These are phyloP conservation scores for Solanum chiquidenum DNA, from an alignment of 257 asterid species.

Conservation along the genomic window DNA sequence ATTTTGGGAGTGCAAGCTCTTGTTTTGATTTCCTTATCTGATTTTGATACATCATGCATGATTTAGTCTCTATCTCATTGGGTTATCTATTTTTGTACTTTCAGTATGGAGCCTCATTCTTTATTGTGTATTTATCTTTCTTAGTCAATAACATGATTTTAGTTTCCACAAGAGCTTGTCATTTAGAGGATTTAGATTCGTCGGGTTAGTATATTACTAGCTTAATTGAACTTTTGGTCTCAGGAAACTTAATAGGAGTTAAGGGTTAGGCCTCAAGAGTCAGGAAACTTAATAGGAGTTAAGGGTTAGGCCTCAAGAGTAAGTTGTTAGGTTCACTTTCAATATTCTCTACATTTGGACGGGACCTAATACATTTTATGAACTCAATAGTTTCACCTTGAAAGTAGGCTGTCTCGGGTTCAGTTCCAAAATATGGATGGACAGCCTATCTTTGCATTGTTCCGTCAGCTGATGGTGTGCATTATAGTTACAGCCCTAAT, in stretches of 20 bases:
- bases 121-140: not conserved
- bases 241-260: not conserved
- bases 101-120: not conserved
- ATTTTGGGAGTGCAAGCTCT: not conserved
- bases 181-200: not conserved
- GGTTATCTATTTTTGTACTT: not conserved
- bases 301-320: not conserved
- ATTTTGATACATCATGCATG: not conserved
- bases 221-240: not conserved
- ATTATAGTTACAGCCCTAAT: not conserved
- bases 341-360: not conserved
- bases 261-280: not conserved
- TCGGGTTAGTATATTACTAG: not conserved
- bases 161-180: not conserved
- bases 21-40: not conserved
- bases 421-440: not conserved
- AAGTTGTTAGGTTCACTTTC: not conserved
- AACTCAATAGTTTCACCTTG: not conserved
- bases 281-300: not conserved
- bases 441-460: not conserved
- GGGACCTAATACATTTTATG: not conserved
- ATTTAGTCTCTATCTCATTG: not conserved
- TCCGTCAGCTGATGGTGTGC: not conserved
- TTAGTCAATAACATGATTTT: not conserved
- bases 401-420: not conserved